These are phyloP conservation scores for Straminergon stramineum DNA, from an alignment of 225 moss, liverwort and hornwort species.

Conservation along the genomic window DNA sequence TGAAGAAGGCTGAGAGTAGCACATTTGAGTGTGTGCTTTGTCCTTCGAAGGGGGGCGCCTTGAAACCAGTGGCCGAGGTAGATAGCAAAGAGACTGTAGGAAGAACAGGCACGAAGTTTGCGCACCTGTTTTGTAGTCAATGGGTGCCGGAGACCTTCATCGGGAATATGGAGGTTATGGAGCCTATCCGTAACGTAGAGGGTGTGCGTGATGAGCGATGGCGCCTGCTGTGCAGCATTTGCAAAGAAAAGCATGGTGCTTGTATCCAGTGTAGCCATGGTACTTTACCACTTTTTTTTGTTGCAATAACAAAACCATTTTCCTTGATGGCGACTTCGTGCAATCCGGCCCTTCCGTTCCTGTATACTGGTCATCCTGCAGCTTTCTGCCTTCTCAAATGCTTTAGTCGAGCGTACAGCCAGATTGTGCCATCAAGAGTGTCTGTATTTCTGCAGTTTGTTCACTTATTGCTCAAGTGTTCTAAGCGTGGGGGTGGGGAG, in stretches of 20 bases:
- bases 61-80: slow-evolving; percentile 58
- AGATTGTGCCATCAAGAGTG: background rate
- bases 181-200: slow-evolving; percentile 69
- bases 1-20: slow-evolving; percentile 29
- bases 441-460: background rate
- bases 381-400: background rate
- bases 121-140: slow-evolving; percentile 69
- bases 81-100: slow-evolving; percentile 55
- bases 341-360: slow-evolving; percentile 21
- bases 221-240: slow-evolving; percentile 76
- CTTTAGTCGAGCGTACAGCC: slow-evolving; percentile 14
- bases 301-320: slow-evolving; percentile 45
- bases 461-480: background rate
- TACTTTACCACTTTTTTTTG: slow-evolving; percentile 48
- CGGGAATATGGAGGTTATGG: slow-evolving; percentile 68
- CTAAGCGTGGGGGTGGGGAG: background rate
- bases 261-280: slow-evolving; percentile 86
- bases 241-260: slow-evolving; percentile 76
- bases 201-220: slow-evolving; percentile 74
- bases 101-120: slow-evolving; percentile 51
- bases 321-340: slow-evolving; percentile 22
- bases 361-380: slow-evolving; percentile 17
- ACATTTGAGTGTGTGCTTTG: slow-evolving; percentile 53
- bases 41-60: slow-evolving; percentile 56
- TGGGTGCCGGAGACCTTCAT: slow-evolving; percentile 75